A percentile compares a stretch with the other conserved stretches of the same genome.
phyloP scores from a whole-genome alignment of 352 stramenopile species.

The Blastocystis sp. region DNA sequence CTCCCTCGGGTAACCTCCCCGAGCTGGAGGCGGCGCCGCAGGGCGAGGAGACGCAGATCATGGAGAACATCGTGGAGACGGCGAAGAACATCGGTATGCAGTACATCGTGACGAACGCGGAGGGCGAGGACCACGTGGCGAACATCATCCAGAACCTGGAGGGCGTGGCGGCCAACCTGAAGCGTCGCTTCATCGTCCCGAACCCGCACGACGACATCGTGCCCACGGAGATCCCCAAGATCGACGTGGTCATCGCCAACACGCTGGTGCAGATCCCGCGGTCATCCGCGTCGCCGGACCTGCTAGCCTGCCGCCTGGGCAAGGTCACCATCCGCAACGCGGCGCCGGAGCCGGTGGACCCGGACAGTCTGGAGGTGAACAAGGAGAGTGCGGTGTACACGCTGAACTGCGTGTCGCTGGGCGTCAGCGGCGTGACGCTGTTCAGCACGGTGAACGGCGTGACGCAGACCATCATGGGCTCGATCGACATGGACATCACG shows the following conservation, averaged over 20 bases:
- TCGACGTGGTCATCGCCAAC: slow-evolving; percentile 59
- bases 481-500: slow-evolving; percentile 20
- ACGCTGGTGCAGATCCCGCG: slow-evolving; percentile 29
- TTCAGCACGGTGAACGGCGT: slow-evolving; percentile 7
- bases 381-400: slow-evolving; percentile 57
- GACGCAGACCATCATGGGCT: slow-evolving; percentile 60
- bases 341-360: background rate
- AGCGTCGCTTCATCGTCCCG: slow-evolving; percentile 57
- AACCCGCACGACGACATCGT: slow-evolving; percentile 61
- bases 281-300: slow-evolving; percentile 26
- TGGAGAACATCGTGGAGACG: slow-evolving; percentile 43
- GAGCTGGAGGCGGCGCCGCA: slow-evolving; percentile 13
- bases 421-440: slow-evolving; percentile 20
- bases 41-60: slow-evolving; percentile 19
- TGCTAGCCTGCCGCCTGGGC: slow-evolving; percentile 22
- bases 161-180: slow-evolving; percentile 40
- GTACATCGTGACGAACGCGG: slow-evolving; percentile 49
- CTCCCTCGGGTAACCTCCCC: background rate
- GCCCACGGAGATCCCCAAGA: slow-evolving; percentile 48
- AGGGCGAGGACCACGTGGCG: slow-evolving; percentile 16
- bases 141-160: slow-evolving; percentile 46
- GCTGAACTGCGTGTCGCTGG: slow-evolving; percentile 38
- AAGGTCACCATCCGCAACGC: slow-evolving; percentile 28
- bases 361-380: background rate
- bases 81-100: slow-evolving; percentile 59